Evolutionary conservation across 352 stramenopile species (phyloP), one percentile per base, ranked within the genome.

Genomic region (Blastocystis sp.): DNA sequence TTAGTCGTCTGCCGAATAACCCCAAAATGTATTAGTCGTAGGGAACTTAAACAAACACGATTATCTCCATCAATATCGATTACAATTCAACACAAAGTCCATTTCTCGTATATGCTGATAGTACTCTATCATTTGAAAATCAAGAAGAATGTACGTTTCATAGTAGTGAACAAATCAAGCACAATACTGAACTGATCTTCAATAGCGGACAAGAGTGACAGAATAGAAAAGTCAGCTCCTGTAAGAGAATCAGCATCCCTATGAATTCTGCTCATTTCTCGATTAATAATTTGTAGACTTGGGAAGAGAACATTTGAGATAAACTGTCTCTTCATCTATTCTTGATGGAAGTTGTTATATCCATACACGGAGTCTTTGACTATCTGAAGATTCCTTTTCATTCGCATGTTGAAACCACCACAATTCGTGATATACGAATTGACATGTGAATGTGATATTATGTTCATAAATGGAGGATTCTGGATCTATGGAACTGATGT

Each of bases 41-140:
- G 17, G 57, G 4, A 35, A 35, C 13, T 11, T 15, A 7, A 70
- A 35, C 40, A 59, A 81, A 81, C 35, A 37, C 24, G 2, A 6
- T 48, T 48, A 48, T 2, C 9, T 9, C 2, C 2, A 9, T 13
- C 22, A 81, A 62, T 60, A 81, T 24, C 69, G 37, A 5, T 42
- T 60, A 62, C 69, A 81, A 51, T 81, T 56, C 24, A 81, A 24
- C 35, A 81, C 40, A 60, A 81, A 81, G 19, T 59, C 44, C 69
- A 6, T 22, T 22, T 59, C 44, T 24, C 60, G 58, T 54, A 81
- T 17, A 33, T 40, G 22, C n/a, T 37, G 19, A 6, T 60, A 60
- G 15, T 48, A 62, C 22, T 62, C 69, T 81, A 59, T 19, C 5
- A 5, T n/a, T 81, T 35, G 42, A 22, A 27, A 64, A 17, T 1